Evolutionary conservation across 2,329 filamentous ascomycete genomes (phyloP).

Genomic region (Allantophomopsis cytisporea): DNA sequence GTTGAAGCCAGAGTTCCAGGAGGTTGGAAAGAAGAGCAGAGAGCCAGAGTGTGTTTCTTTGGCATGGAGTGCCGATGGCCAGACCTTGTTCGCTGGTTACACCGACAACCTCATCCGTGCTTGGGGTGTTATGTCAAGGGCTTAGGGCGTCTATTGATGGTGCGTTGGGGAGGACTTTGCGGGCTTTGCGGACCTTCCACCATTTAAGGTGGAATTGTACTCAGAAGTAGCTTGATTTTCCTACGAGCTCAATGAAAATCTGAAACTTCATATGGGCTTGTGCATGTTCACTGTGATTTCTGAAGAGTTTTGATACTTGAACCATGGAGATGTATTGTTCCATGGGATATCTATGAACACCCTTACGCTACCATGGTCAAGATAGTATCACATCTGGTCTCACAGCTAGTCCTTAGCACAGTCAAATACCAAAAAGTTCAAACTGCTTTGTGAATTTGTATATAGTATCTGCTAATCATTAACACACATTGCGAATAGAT

Average conservation of each 20-base stretch:
- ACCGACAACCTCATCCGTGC: slow-evolving; percentile 98
- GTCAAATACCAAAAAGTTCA: too few species aligned
- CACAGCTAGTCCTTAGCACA: too few species aligned
- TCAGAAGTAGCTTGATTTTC: not conserved
- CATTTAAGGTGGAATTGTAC: not conserved
- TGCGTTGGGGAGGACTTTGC: not conserved
- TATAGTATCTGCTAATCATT: too few species aligned
- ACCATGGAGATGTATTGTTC: too few species aligned
- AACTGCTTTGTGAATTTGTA: too few species aligned
- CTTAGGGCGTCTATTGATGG: slow-evolving; percentile 33
- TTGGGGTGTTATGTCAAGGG: slow-evolving; percentile 95
- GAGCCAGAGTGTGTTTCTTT: slow-evolving; percentile 96
- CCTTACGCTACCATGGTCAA: too few species aligned
- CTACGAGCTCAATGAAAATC: slow-evolving; percentile 1
- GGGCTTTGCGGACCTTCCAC: not conserved
- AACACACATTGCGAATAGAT: too few species aligned
- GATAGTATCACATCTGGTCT: too few species aligned
- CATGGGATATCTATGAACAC: too few species aligned
- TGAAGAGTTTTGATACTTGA: too few species aligned
- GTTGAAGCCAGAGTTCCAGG: slow-evolving; percentile 95
- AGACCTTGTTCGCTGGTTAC: slow-evolving; percentile 99
- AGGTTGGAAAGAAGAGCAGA: slow-evolving; percentile 96
- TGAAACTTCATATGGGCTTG: not conserved
- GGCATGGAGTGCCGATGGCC: slow-evolving; percentile 95
- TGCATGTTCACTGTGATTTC: not conserved